Percentiles rank a stretch among this genome's conserved stretches.
Evolutionary conservation across 345 rosid species (phyloP).

Genomic region (Carallia pectinifolia): DNA sequence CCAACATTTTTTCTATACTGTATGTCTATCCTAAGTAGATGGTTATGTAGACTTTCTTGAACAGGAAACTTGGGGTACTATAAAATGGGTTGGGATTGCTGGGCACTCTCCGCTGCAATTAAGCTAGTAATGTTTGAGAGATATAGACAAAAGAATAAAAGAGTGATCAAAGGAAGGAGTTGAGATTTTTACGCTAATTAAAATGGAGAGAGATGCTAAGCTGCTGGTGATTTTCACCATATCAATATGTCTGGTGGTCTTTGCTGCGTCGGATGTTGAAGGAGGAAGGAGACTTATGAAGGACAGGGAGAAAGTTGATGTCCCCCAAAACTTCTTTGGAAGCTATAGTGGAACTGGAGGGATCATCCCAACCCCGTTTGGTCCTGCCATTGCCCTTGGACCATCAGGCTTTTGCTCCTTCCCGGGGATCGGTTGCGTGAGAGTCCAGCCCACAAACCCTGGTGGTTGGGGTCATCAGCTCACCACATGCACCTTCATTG

Average conservation of each 20-base stretch:
- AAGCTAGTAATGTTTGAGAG: background rate
- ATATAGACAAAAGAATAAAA: no score
- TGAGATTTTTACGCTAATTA: background rate
- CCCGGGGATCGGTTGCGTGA: slow-evolving; percentile 36
- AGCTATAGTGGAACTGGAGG: slow-evolving; percentile 28
- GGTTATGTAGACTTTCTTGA: background rate
- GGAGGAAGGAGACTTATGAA: slow-evolving; percentile 20
- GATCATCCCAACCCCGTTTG: slow-evolving; percentile 26
- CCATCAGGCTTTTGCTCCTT: slow-evolving; percentile 30
- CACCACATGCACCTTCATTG: background rate
- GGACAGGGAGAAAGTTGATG: slow-evolving; percentile 20
- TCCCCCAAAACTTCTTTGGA: slow-evolving; percentile 32
- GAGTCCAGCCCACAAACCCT: slow-evolving; percentile 21
- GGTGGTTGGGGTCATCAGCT: slow-evolving; percentile 23
- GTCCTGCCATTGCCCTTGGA: slow-evolving; percentile 25
- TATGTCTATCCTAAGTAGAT: no score
- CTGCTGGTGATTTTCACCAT: slow-evolving; percentile 14
- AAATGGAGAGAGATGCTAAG: background rate
- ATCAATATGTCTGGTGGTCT: slow-evolving; percentile 8
- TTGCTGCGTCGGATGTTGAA: slow-evolving; percentile 12
- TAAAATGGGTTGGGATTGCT: background rate
- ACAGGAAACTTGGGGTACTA: background rate
- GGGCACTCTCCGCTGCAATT: background rate
- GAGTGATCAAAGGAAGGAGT: background rate
- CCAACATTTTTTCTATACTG: no score